phyloP scores from a whole-genome alignment of 2,329 filamentous ascomycete genomes.

The Aspergillus sp. region DNA sequence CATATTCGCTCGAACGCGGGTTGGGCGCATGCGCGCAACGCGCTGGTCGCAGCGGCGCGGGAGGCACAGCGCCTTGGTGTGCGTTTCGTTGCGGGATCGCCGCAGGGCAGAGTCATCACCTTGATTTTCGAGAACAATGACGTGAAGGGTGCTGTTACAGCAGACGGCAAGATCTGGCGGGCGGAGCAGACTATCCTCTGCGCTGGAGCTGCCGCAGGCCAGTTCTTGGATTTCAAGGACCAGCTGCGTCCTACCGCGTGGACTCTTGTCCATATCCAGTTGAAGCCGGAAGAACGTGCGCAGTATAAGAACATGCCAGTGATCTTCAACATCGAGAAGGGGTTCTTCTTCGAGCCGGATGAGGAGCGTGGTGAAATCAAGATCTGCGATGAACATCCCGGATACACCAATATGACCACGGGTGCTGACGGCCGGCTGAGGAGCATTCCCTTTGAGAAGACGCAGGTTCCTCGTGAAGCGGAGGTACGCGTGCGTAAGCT shows the following conservation, averaged over 20 bases:
- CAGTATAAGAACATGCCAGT: slow-evolving; percentile 45
- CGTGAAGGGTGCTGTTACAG: slow-evolving; percentile 40
- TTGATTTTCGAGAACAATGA: slow-evolving; percentile 37
- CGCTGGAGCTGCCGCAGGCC: slow-evolving; percentile 43
- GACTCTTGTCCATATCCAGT: slow-evolving; percentile 48
- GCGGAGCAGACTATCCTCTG: slow-evolving; percentile 43
- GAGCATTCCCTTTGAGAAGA: slow-evolving; percentile 44
- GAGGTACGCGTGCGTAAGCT: slow-evolving; percentile 49
- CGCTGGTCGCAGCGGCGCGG: slow-evolving; percentile 43
- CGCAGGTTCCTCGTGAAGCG: slow-evolving; percentile 46
- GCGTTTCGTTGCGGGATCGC: slow-evolving; percentile 43
- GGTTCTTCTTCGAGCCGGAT: slow-evolving; percentile 51
- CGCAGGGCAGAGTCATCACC: slow-evolving; percentile 35
- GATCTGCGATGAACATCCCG: slow-evolving; percentile 54
- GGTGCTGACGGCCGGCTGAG: slow-evolving; percentile 23
- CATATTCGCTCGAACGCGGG: slow-evolving; percentile 46
- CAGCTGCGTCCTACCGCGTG: slow-evolving; percentile 48
- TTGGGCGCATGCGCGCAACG: slow-evolving; percentile 52
- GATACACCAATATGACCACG: slow-evolving; percentile 50
- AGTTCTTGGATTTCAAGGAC: slow-evolving; percentile 45
- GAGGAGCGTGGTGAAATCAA: slow-evolving; percentile 39
- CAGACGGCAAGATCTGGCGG: slow-evolving; percentile 35
- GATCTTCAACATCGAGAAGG: slow-evolving; percentile 47
- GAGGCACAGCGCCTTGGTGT: slow-evolving; percentile 49
- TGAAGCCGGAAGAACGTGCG: slow-evolving; percentile 41